A percentile compares a stretch with the other conserved stretches of the same genome.
Conservation (phyloP, 331 rosid species). For the Malus hybrid region DNA sequence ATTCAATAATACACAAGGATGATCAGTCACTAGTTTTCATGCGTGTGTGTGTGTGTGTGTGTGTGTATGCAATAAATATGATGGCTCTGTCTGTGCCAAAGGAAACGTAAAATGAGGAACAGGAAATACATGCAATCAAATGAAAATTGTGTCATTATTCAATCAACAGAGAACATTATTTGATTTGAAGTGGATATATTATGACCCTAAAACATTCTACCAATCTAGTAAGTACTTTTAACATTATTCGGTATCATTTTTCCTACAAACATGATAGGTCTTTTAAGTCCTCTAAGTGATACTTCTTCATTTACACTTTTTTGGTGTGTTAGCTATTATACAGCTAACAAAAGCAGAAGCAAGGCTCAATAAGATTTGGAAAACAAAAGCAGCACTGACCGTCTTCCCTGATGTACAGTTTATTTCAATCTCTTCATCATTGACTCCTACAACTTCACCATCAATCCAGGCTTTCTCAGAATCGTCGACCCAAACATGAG, state of each 20-base stretch:
- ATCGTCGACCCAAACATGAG: slow-evolving; percentile 72
- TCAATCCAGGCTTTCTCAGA: slow-evolving; percentile 65
- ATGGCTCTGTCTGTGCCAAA: neutral
- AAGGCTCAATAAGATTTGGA: neutral
- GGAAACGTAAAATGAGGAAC: neutral
- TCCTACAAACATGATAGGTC: neutral
- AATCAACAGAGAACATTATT: neutral
- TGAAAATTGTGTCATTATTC: neutral
- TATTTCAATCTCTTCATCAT: slow-evolving; percentile 31
- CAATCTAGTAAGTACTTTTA: neutral
- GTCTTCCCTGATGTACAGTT: slow-evolving; percentile 40
- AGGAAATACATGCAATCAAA: neutral
- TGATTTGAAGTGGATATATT: neutral
- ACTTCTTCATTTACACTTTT: neutral
- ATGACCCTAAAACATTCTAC: neutral
- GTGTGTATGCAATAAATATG: neutral
- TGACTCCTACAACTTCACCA: slow-evolving; percentile 57
- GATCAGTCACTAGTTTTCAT: neutral
- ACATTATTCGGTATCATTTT: neutral
- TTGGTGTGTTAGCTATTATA: too few species aligned
- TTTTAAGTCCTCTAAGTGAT: neutral
- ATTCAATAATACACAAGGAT: neutral
- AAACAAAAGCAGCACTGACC: slow-evolving; percentile 34
- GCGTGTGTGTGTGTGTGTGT: too few species aligned
- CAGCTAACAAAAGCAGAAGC: neutral